Evolutionary conservation across 768 basidiomycete species (phyloP).

Genomic region (Strobilomyces confusus): DNA sequence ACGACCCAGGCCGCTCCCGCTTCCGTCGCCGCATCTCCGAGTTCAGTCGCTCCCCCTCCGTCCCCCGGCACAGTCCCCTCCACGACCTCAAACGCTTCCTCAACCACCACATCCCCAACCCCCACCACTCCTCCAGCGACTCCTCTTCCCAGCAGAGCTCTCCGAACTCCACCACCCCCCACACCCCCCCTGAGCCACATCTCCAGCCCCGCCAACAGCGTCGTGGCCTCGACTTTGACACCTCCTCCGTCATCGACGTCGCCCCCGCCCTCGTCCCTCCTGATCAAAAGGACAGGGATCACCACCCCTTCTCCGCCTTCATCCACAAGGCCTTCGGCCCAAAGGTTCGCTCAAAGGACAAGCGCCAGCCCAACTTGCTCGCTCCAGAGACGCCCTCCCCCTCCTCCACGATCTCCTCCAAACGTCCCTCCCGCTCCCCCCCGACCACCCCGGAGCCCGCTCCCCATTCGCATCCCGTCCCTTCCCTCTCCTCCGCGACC

Average conservation of each 20-base stretch:
- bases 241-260: conserved; percentile 29
- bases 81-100: conserved; percentile 95
- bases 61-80: conserved; percentile 60
- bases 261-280: conserved; percentile 24
- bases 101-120: conserved; percentile 74
- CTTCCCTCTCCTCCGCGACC: conserved; percentile 75
- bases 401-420: conserved; percentile 22
- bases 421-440: conserved; percentile 27
- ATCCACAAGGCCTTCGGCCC: conserved; percentile 34
- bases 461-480: conserved; percentile 35
- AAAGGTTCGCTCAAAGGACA: conserved; percentile 25
- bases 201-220: conserved; percentile 35
- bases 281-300: conserved; percentile 26
- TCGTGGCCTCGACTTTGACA: conserved; percentile 35
- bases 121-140: conserved; percentile 19
- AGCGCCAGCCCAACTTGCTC: neutral
- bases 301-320: conserved; percentile 29
- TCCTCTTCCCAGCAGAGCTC: conserved; percentile 27
- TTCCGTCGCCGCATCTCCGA: conserved; percentile 21
- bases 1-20: conserved; percentile 23
- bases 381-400: conserved; percentile 33
- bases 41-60: neutral
- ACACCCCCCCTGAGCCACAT: conserved; percentile 30
- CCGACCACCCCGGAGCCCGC: conserved; percentile 21
- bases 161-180: conserved; percentile 21